A percentile compares a stretch with the other conserved stretches of the same genome.
phyloP scores from a whole-genome alignment of 73 alveolate species.

The Paramecium sexaurelia region DNA sequence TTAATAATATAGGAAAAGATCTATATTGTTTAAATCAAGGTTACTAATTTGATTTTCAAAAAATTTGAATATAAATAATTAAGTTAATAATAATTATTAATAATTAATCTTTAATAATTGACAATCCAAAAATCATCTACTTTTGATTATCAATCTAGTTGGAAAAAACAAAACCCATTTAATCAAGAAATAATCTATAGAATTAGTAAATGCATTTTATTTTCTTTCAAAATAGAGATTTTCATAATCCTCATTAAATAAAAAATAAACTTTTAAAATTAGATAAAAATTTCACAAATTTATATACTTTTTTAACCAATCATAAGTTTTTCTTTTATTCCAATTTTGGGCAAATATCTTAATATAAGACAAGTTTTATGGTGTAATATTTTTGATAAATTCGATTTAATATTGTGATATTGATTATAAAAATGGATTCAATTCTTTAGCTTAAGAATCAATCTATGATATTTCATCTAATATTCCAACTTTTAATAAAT shows the following conservation, averaged over 20 bases:
- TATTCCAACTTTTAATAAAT: neutral
- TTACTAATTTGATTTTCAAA: neutral
- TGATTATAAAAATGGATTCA: neutral
- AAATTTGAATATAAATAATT: neutral
- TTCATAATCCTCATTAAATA: too few relatives aligned
- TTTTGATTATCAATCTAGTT: neutral
- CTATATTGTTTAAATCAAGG: neutral
- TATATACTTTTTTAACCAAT: too few relatives aligned
- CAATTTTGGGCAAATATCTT: too few relatives aligned
- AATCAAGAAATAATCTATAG: too few relatives aligned
- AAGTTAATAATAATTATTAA: neutral
- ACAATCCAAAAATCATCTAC: slow-evolving; percentile 14
- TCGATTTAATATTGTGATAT: too few relatives aligned
- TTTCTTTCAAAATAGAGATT: too few relatives aligned
- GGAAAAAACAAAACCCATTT: neutral
- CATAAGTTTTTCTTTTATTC: too few relatives aligned
- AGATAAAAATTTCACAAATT: too few relatives aligned
- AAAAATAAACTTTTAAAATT: too few relatives aligned
- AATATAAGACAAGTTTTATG: too few relatives aligned
- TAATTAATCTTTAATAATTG: neutral
- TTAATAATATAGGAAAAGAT: neutral
- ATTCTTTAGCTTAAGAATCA: neutral
- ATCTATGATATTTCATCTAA: neutral
- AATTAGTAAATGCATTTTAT: too few relatives aligned
- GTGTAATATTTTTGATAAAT: too few relatives aligned